Percentiles rank a stretch among this genome's conserved stretches.
Conservation (phyloP, 1,284 basidiomycete species). For the Fomitiporia mediterranea region DNA sequence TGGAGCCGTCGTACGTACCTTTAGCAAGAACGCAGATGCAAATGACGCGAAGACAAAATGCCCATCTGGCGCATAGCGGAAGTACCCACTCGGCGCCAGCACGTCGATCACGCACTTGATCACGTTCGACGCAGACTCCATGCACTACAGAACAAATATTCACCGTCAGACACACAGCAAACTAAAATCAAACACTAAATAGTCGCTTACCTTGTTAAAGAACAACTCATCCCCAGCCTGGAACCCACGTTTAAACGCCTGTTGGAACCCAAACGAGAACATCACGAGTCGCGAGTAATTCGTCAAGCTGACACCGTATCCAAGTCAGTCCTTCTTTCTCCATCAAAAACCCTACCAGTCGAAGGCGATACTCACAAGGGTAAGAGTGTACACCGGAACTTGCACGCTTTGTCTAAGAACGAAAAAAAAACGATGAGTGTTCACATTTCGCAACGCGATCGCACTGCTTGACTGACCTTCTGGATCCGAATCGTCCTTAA, state of each 20-base stretch:
- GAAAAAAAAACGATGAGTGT: slow-evolving; percentile 3
- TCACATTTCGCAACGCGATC: slow-evolving; percentile 10
- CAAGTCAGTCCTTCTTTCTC: not conserved
- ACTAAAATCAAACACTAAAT: not conserved
- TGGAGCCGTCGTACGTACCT: slow-evolving; percentile 44
- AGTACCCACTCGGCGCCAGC: slow-evolving; percentile 68
- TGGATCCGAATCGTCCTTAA: slow-evolving; percentile 51
- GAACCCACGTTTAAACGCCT: slow-evolving; percentile 69
- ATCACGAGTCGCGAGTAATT: slow-evolving; percentile 79
- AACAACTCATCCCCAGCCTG: slow-evolving; percentile 58
- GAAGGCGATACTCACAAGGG: slow-evolving; percentile 58
- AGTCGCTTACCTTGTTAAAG: slow-evolving; percentile 52
- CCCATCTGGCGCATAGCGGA: slow-evolving; percentile 80
- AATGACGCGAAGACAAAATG: slow-evolving; percentile 84
- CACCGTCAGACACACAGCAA: slow-evolving; percentile 13
- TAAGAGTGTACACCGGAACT: slow-evolving; percentile 62
- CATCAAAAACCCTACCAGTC: slow-evolving; percentile 19
- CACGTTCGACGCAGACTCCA: slow-evolving; percentile 65
- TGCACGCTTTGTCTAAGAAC: slow-evolving; percentile 48
- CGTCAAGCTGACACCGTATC: slow-evolving; percentile 48
- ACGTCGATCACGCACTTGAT: slow-evolving; percentile 60
- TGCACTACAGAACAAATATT: slow-evolving; percentile 50
- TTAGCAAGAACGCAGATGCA: slow-evolving; percentile 79
- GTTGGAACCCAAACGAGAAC: slow-evolving; percentile 82
- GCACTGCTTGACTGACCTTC: slow-evolving; percentile 35